These are phyloP conservation scores for Dothiorella sarmentorum DNA, from an alignment of 2,329 filamentous ascomycete genomes.

Conservation along the genomic window DNA sequence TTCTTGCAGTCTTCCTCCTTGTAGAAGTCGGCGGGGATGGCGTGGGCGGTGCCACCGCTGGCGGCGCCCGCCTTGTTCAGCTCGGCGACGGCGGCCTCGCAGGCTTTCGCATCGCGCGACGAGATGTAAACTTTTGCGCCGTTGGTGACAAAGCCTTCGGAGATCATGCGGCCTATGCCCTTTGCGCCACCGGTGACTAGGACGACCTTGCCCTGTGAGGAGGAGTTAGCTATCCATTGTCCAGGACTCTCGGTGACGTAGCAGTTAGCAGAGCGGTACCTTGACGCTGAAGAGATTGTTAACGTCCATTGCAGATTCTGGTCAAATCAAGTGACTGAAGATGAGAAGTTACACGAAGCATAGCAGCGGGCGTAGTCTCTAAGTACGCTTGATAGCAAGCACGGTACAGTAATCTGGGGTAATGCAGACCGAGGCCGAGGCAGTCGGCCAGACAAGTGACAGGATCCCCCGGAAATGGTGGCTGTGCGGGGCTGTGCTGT, in stretches of 20 bases:
- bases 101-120: conserved; percentile 60
- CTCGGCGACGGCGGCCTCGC: conserved; percentile 57
- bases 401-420: conserved; percentile 12
- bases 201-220: conserved; percentile 40
- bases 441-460: not conserved
- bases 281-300: conserved; percentile 36
- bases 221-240: not conserved
- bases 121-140: conserved; percentile 68
- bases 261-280: conserved; percentile 20
- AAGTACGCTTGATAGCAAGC: not conserved
- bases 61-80: conserved; percentile 51
- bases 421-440: conserved; percentile 9
- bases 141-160: conserved; percentile 62
- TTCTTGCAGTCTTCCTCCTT: conserved; percentile 57
- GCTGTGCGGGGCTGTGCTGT: not conserved
- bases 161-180: conserved; percentile 67
- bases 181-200: conserved; percentile 49
- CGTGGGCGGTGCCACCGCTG: conserved; percentile 51
- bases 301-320: conserved; percentile 32
- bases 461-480: not conserved
- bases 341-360: not conserved
- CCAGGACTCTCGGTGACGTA: not conserved
- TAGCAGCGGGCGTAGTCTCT: not conserved
- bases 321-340: not conserved
- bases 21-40: conserved; percentile 60